Evolutionary conservation across 1,284 basidiomycete genomes (phyloP), one percentile per base, ranked within the genome.

Genomic region (Rhizoctonia solani): DNA sequence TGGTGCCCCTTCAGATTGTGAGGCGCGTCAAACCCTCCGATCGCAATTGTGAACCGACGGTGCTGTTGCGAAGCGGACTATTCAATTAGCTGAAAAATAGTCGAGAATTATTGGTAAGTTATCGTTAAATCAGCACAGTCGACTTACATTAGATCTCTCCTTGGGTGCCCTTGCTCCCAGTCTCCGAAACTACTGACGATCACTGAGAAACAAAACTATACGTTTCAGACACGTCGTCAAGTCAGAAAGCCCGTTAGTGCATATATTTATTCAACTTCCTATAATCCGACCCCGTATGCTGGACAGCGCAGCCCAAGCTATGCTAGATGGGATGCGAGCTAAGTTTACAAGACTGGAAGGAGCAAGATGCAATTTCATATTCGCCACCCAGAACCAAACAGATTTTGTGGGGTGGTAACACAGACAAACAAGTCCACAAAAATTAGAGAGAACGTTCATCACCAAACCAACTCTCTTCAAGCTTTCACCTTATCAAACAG

Each of bases 361-460:
- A 50, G 39, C 21, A 4, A 37, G 58, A 61, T 44, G 47, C 44
- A 23, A 39, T 23, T 30, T 19, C 44, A 61, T 61, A 25, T 47
- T 21, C 58, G 58, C 58, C 58, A 61, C 58, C 25, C 46, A 4
- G 44, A 50, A 52, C 58, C 58, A 61, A 61, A 61, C 29, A 61
- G 32, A 32, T 14, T 54, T 54, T 54, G 44, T 14, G 29, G 58
- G 32, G 54, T 34, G 2, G 3, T 29, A 59, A 44, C 56, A 59
- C 8, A 21, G 19, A 46, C 46, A 61, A 61, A 61, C 47, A 61
- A 6, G 30, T 50, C 58, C 47, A 61, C 46, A 61, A 61, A 61
- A 61, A 61, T 61, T 61, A 50, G 58, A 34, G 32, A 61, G 58
- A 21, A 27, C 58, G 58, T 50, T 61, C 58, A 61, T 61, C 58